Percentiles rank a stretch among this genome's conserved stretches.
phyloP scores from a whole-genome alignment of 352 stramenopile species.

The Globisporangium lucens region DNA sequence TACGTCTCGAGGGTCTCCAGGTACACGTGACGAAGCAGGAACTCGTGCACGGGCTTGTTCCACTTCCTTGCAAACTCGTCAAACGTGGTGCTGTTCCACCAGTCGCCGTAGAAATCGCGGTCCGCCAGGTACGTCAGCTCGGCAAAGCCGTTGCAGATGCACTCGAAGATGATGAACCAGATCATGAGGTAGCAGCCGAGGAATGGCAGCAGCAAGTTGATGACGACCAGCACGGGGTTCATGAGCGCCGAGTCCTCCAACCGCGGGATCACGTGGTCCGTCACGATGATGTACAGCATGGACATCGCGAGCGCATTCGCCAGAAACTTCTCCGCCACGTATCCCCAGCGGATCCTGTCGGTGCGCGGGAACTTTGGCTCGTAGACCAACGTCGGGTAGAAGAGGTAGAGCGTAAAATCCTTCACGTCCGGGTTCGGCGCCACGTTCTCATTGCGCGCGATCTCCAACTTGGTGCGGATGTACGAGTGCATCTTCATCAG shows the following conservation, averaged over 20 bases:
- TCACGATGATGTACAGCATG: slow-evolving; percentile 89
- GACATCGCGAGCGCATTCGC: slow-evolving; percentile 77
- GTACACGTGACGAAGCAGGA: slow-evolving; percentile 86
- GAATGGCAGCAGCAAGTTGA: slow-evolving; percentile 90
- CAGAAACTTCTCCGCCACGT: slow-evolving; percentile 75
- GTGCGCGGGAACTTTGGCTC: slow-evolving; percentile 91
- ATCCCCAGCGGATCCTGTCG: slow-evolving; percentile 76
- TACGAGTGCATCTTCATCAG: slow-evolving; percentile 87
- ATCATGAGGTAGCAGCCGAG: slow-evolving; percentile 94
- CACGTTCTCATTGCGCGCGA: slow-evolving; percentile 31
- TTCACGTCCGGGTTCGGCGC: slow-evolving; percentile 34
- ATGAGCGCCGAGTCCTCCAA: slow-evolving; percentile 68
- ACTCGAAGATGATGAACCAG: slow-evolving; percentile 97
- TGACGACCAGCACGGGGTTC: slow-evolving; percentile 53
- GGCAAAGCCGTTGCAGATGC: slow-evolving; percentile 94
- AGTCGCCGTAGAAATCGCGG: slow-evolving; percentile 95
- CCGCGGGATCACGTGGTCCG: slow-evolving; percentile 84
- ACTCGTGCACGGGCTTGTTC: slow-evolving; percentile 98
- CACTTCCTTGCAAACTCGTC: slow-evolving; percentile 91
- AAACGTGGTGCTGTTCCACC: slow-evolving; percentile 96
- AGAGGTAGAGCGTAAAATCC: slow-evolving; percentile 68
- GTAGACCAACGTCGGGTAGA: slow-evolving; percentile 93
- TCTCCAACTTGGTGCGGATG: slow-evolving; percentile 68
- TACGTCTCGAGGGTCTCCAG: slow-evolving; percentile 72
- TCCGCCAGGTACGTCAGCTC: slow-evolving; percentile 91